phyloP scores from a whole-genome alignment of 2,329 filamentous ascomycete genomes.

The Aspergillus sp. region DNA sequence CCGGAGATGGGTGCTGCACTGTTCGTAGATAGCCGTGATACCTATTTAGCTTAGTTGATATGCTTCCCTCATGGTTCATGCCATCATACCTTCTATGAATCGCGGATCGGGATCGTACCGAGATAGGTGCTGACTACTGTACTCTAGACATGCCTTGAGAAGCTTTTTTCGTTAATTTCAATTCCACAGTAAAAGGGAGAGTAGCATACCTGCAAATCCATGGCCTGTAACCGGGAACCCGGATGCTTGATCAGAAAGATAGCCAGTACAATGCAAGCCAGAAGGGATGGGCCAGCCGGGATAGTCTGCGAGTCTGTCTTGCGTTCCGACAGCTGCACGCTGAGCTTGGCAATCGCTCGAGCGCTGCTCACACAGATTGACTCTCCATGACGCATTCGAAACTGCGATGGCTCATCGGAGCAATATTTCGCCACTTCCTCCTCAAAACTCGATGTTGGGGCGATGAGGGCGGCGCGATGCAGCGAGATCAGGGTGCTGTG shows the following conservation, averaged over 20 bases:
- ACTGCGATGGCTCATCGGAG: constrained; percentile 13
- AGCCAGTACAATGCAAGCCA: constrained; percentile 17
- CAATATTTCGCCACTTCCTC: constrained; percentile 13
- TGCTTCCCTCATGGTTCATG: neutral
- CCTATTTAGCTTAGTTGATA: neutral
- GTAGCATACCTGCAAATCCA: constrained; percentile 11
- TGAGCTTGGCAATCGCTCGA: constrained; percentile 18
- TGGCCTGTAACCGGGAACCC: constrained; percentile 4
- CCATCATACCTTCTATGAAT: constrained; percentile 10
- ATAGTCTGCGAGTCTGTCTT: constrained; percentile 12
- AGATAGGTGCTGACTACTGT: constrained; percentile 7
- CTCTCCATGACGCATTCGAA: constrained; percentile 14
- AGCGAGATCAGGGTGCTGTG: constrained; percentile 18
- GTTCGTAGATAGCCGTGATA: constrained; percentile 14
- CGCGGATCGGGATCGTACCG: constrained; percentile 7
- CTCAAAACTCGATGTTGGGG: constrained; percentile 13
- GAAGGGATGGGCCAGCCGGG: neutral
- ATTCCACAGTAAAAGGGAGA: neutral
- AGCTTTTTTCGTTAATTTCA: constrained; percentile 3
- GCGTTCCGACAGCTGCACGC: constrained; percentile 14
- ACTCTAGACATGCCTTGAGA: constrained; percentile 16
- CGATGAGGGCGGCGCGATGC: constrained; percentile 19
- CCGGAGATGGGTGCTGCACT: constrained; percentile 1
- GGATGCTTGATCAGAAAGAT: constrained; percentile 20
- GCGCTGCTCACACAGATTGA: constrained; percentile 19